phyloP scores from a whole-genome alignment of 306 rosid genomes.

The Geum urbanum region DNA sequence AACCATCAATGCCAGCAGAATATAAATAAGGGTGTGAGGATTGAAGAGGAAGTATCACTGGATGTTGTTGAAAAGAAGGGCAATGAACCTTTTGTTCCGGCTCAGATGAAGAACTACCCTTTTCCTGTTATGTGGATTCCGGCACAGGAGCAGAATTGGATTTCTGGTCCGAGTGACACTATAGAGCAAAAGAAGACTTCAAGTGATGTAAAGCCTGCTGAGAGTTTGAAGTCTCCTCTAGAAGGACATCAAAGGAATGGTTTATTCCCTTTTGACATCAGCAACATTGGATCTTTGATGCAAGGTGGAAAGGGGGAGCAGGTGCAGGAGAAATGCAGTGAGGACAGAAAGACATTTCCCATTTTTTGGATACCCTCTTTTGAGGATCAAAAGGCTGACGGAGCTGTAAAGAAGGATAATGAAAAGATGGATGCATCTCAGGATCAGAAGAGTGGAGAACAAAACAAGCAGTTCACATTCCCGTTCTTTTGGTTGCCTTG shows the following conservation, averaged over 20 bases:
- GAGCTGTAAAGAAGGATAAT: conserved; percentile 28
- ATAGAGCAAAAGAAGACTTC: conserved; percentile 25
- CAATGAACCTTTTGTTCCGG: conserved; percentile 31
- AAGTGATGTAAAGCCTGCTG: conserved; percentile 14
- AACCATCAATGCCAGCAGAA: conserved; percentile 32
- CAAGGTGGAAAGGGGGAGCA: conserved; percentile 32
- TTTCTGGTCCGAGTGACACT: conserved; percentile 4
- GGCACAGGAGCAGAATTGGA: conserved; percentile 23
- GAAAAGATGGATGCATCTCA: conserved; percentile 18
- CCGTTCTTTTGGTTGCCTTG: conserved; percentile 65
- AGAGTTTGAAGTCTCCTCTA: conserved; percentile 2
- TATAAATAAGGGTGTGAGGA: conserved; percentile 37
- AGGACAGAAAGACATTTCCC: conserved; percentile 40
- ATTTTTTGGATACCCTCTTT: conserved; percentile 60
- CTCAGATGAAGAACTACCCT: conserved; percentile 34
- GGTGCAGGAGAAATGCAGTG: conserved; percentile 10
- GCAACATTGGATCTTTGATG: conserved; percentile 13
- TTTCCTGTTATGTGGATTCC: conserved; percentile 57
- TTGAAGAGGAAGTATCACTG: conserved; percentile 51
- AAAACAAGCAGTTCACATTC: conserved; percentile 37
- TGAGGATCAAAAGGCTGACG: conserved; percentile 34
- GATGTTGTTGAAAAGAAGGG: conserved; percentile 32
- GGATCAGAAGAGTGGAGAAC: conserved; percentile 15
- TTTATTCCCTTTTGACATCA: conserved; percentile 44
- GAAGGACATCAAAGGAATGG: conserved; percentile 36